Percentiles rank a stretch among this genome's conserved stretches.
These are phyloP conservation scores for Asterella californica DNA, from an alignment of 225 moss, liverwort and hornwort species.

Conservation along the genomic window DNA sequence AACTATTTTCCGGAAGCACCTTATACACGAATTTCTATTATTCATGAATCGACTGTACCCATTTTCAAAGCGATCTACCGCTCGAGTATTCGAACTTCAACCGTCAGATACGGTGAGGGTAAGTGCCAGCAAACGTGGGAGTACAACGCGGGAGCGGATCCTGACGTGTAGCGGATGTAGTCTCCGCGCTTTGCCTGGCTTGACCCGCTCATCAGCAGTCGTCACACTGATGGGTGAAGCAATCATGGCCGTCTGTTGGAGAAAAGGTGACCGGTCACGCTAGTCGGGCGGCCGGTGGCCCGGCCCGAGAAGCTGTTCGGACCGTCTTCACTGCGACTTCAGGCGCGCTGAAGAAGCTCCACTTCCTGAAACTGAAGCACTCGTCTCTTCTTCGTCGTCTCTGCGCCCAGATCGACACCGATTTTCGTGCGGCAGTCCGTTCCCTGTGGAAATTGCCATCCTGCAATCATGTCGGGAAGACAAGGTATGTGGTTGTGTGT, in stretches of 20 bases:
- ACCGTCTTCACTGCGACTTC: no score
- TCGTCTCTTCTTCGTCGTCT: background rate
- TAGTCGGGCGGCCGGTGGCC: background rate
- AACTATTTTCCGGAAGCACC: no score
- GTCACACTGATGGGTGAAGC: background rate
- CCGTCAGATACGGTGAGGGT: no score
- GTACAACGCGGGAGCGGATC: no score
- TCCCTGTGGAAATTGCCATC: background rate
- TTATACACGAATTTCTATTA: no score
- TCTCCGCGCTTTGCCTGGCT: background rate
- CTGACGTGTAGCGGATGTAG: background rate
- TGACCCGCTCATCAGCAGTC: background rate
- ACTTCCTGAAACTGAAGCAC: background rate
- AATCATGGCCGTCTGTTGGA: background rate
- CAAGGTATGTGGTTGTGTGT: constrained; percentile 6
- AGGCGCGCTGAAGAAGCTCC: background rate
- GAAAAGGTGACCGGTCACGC: background rate
- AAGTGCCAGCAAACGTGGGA: no score
- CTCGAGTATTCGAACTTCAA: no score
- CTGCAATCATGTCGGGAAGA: constrained; percentile 15
- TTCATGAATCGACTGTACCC: no score
- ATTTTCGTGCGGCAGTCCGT: background rate
- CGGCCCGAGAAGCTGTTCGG: background rate
- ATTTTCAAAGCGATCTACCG: background rate
- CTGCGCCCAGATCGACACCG: background rate